Conservation (phyloP, 2,329 filamentous ascomycete genomes). For the Neofusicoccum kwambonambiense region DNA sequence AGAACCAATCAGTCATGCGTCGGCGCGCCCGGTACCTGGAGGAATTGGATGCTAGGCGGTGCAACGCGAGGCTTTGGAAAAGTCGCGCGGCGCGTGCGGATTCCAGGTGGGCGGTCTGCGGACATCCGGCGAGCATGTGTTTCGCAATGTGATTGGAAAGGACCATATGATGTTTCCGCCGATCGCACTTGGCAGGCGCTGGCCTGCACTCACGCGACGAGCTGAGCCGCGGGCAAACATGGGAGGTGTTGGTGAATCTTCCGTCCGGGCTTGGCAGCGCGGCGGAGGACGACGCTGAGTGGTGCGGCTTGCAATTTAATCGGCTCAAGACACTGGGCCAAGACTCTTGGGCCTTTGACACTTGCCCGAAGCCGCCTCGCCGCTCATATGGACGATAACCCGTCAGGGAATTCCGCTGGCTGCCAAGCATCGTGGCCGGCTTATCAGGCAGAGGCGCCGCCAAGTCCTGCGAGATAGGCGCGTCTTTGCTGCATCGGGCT, state of each 20-base stretch:
- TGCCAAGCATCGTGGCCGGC: not conserved
- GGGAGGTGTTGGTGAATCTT: not conserved
- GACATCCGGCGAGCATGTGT: not conserved
- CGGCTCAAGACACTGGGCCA: not conserved
- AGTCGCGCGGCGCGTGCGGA: not conserved
- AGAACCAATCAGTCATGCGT: not conserved
- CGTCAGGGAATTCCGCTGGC: not conserved
- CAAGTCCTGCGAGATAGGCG: not conserved
- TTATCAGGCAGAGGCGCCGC: slow-evolving; percentile 2
- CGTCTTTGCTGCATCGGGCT: not conserved
- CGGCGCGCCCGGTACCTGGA: not conserved
- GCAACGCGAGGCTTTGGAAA: not conserved
- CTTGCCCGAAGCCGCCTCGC: not conserved
- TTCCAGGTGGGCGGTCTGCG: not conserved
- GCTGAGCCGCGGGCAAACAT: not conserved
- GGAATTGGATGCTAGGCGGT: not conserved
- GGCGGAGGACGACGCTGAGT: not conserved
- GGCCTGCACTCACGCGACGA: not conserved
- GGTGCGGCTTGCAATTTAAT: not conserved
- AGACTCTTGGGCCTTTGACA: not conserved
- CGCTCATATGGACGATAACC: not conserved
- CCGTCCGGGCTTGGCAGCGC: not conserved
- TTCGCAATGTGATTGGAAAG: not conserved
- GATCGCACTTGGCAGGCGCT: not conserved
- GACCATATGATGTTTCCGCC: not conserved